phyloP scores from a whole-genome alignment of 2,329 filamentous ascomycete genomes.

The Mycogone perniciosa region DNA sequence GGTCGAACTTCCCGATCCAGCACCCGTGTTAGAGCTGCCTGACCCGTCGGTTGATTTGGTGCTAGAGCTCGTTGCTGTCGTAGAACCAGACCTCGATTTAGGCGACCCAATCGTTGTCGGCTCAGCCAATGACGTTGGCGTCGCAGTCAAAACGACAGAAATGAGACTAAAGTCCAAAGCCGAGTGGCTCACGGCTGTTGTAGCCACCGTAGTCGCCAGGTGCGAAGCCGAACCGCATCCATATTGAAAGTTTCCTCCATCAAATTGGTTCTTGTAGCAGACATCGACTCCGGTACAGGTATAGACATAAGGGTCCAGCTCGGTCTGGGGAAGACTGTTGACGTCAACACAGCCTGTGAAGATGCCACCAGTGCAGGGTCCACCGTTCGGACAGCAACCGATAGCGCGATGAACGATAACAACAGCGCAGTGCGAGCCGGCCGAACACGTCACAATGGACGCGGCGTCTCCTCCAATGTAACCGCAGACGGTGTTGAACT shows the following conservation, averaged over 20 bases:
- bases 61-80: neutral
- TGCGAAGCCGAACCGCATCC: constrained; percentile 47
- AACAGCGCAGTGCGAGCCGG: constrained; percentile 52
- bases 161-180: constrained; percentile 32
- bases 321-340: constrained; percentile 43
- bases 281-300: constrained; percentile 46
- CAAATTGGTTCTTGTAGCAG: constrained; percentile 51
- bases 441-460: constrained; percentile 50
- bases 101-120: constrained; percentile 36
- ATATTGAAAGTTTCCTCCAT: constrained; percentile 50
- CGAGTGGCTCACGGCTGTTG: constrained; percentile 37
- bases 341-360: constrained; percentile 52
- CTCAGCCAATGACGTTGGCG: constrained; percentile 31
- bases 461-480: constrained; percentile 47
- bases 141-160: constrained; percentile 35
- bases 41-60: neutral
- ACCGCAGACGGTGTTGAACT: constrained; percentile 51
- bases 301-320: constrained; percentile 50
- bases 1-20: constrained; percentile 9
- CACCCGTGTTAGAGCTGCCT: constrained; percentile 2
- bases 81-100: neutral
- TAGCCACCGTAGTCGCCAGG: constrained; percentile 43
- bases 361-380: constrained; percentile 47
- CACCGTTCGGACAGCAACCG: constrained; percentile 50
- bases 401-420: constrained; percentile 44